Evolutionary conservation across 352 stramenopile genomes (phyloP).

Genomic region (Globisporangium camurandrum): DNA sequence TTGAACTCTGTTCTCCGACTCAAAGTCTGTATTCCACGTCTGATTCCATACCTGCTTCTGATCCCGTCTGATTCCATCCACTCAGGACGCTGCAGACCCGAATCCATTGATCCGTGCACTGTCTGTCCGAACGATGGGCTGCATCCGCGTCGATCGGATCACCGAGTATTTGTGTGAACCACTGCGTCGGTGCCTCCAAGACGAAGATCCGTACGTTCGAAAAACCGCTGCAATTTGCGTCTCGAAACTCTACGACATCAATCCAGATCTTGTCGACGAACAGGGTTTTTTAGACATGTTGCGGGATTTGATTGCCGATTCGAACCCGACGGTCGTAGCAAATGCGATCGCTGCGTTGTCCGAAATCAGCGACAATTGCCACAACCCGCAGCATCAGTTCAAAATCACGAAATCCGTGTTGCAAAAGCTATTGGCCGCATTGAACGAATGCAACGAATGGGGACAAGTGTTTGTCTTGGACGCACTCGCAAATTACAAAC

Average conservation of each 20-base stretch:
- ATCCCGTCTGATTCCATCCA: background rate
- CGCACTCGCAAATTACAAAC: conserved; percentile 93
- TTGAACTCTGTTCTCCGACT: background rate
- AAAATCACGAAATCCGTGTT: conserved; percentile 96
- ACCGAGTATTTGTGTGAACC: conserved; percentile 98
- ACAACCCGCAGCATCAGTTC: conserved; percentile 80
- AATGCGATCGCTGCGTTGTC: conserved; percentile 97
- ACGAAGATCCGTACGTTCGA: conserved; percentile 97
- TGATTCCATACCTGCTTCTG: too few species aligned
- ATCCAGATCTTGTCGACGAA: conserved; percentile 94
- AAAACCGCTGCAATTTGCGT: conserved; percentile 99
- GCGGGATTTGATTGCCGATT: conserved; percentile 97
- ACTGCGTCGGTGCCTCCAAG: conserved; percentile 90
- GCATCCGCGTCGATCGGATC: conserved; percentile 98
- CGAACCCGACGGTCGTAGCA: conserved; percentile 97
- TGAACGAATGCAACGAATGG: conserved; percentile 99
- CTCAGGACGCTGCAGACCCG: conserved; percentile 69
- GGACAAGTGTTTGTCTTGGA: conserved; percentile 98
- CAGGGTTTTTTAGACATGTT: conserved; percentile 95
- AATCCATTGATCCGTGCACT: conserved; percentile 96
- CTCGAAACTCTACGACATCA: conserved; percentile 99
- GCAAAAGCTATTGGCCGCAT: conserved; percentile 96
- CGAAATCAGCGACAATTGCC: conserved; percentile 97
- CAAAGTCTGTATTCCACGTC: too few species aligned
- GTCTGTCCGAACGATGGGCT: conserved; percentile 98